Base-by-base conservation (phyloP, 1,139 yeast species). In the Schwanniomyces etchellsii region DNA sequence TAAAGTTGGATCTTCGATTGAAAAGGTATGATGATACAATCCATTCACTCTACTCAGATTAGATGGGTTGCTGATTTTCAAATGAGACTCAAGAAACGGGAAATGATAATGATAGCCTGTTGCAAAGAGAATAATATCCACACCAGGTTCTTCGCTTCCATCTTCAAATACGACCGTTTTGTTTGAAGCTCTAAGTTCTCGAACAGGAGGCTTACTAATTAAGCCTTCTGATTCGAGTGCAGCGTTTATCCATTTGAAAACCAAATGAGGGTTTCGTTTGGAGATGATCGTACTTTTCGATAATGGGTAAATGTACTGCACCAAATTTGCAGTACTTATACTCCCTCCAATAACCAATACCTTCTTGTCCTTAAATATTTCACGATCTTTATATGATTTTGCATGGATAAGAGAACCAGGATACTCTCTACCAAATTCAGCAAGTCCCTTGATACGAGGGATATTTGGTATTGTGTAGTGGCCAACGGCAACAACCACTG, bases 341-440 rank as follows among this genome's bases (percentile, higher is more conserved):
- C 73, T 63, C 0, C 75, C 72, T 3, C 79, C 80, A 27, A 74
- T 60, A 23, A 73, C 54, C 32, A 74, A 46, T 3, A 71, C 68
- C 14, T 60, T 60, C 41, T 70, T 59, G 31, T 55, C 59, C 18
- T 47, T 47, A 40, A 58, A 77, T 22, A 57, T 64, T 4, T 66
- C 64, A 3, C 79, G 70, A 11, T 59, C 60, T 36, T 79, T 64
- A 51, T 71, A 84, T 17, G 69, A 56, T 44, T 75, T 77, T 12
- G 88, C 66, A 52, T 83, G 93, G 14, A 62, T 47, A 2, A 81
- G 57, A 5, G 66, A 49, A 2, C 60, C 65, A 1, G 82, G 79
- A 37, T 53, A 60, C 17, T 53, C 48, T 6, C 42, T 47, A 32
- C 52, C 52, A 71, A 77, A 79, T 28, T 64, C 70, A 4, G 60